A percentile compares a stretch with the other conserved stretches of the same genome.
Conservation (phyloP, 345 rosid genomes). For the Citrus mangshanensis region DNA sequence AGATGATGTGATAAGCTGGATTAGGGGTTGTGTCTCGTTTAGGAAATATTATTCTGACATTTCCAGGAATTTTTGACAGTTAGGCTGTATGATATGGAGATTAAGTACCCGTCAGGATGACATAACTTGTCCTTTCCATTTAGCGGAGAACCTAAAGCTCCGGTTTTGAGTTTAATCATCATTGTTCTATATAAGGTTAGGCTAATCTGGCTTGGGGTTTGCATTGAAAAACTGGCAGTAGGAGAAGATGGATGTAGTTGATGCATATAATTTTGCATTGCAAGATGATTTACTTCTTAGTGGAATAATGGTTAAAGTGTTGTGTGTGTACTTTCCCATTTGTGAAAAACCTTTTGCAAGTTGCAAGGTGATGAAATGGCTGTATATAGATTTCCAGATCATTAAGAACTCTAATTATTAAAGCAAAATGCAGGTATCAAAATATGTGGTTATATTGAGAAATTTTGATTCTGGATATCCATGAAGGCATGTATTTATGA, state of each 20-base stretch:
- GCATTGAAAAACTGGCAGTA: constrained; percentile 5
- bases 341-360: background rate
- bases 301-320: background rate
- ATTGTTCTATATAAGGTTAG: background rate
- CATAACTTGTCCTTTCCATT: background rate
- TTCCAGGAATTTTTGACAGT: background rate
- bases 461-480: background rate
- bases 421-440: background rate
- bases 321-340: background rate
- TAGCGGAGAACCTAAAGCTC: background rate
- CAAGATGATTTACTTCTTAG: background rate
- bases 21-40: background rate
- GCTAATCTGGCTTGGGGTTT: constrained; percentile 5
- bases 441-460: background rate
- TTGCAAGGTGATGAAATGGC: background rate
- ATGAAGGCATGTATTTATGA: background rate
- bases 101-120: background rate
- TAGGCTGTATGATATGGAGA: background rate
- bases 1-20: background rate
- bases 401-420: background rate
- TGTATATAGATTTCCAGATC: background rate
- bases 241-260: background rate
- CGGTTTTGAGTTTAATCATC: background rate
- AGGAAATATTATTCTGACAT: background rate
- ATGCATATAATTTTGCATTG: background rate